Evolutionary conservation across 495 filamentous ascomycete genomes (phyloP).

Genomic region (Letharia columbiana): DNA sequence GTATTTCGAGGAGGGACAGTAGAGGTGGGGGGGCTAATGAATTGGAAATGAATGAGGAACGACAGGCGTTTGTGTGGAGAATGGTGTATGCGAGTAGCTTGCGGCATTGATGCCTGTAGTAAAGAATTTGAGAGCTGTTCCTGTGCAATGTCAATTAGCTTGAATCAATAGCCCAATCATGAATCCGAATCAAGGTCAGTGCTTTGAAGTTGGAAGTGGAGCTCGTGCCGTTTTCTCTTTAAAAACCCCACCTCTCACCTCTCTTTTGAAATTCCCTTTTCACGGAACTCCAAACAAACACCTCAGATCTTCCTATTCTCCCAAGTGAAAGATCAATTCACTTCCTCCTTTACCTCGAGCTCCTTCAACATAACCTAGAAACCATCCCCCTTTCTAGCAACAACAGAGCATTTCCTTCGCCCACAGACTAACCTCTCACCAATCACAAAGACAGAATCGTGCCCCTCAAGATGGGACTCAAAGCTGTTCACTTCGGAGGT

Average conservation of each 20-base stretch:
- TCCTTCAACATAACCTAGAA: neutral
- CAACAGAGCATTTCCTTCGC: neutral
- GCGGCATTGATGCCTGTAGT: neutral
- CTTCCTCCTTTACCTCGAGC: neutral
- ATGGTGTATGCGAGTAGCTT: neutral
- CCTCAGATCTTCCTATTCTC: neutral
- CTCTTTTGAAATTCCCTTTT: neutral
- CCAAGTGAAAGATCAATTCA: neutral
- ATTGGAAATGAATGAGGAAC: neutral
- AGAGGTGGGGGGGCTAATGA: neutral
- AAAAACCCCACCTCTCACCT: neutral
- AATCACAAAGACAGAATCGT: neutral
- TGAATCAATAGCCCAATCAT: neutral
- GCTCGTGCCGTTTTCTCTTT: neutral
- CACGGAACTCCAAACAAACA: neutral
- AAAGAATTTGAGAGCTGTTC: neutral
- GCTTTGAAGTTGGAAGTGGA: neutral
- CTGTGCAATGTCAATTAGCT: neutral
- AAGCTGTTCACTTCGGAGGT: conserved; percentile 87
- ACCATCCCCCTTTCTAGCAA: neutral
- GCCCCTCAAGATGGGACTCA: conserved; percentile 51
- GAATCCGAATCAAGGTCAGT: neutral
- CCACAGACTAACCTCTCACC: neutral
- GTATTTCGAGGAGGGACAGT: neutral
- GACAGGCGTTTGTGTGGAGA: neutral